phyloP scores from a whole-genome alignment of 257 asterid species.

The Parsonsia alboflavescens region DNA sequence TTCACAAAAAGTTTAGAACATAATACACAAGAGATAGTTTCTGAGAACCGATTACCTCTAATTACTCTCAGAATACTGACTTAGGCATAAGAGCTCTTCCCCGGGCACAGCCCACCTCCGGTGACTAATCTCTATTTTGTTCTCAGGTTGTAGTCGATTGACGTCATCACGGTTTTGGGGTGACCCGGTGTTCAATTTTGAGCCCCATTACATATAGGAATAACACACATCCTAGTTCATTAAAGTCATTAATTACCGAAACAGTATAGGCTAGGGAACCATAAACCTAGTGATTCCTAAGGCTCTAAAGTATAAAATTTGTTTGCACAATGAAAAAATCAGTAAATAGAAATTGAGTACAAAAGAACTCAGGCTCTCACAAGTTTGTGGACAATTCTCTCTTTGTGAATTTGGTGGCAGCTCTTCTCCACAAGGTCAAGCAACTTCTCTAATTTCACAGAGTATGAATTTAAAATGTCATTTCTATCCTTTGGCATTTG shows the following conservation, averaged over 20 bases:
- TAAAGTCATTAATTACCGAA: background rate
- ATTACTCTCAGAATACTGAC: too few species aligned
- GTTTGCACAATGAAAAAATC: constrained; percentile 7
- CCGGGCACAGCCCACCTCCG: too few species aligned
- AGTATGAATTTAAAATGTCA: constrained; percentile 84
- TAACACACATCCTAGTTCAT: background rate
- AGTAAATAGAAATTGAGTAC: background rate
- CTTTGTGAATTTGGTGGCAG: constrained; percentile 99
- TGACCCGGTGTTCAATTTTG: too few species aligned
- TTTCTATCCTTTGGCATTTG: constrained; percentile 82
- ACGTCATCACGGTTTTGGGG: too few species aligned
- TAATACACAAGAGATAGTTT: too few species aligned
- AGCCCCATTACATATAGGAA: background rate
- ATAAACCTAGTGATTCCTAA: constrained; percentile 1
- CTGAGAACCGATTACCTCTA: too few species aligned
- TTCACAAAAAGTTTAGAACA: too few species aligned
- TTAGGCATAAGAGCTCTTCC: too few species aligned
- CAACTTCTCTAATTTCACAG: constrained; percentile 87
- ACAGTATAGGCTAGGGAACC: background rate
- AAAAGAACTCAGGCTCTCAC: constrained; percentile 46
- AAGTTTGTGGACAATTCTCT: constrained; percentile 90
- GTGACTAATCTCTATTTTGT: too few species aligned
- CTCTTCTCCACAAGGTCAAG: constrained; percentile 99
- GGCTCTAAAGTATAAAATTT: constrained; percentile 3
- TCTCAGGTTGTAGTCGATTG: too few species aligned